These are phyloP conservation scores for Echites panduratus DNA, from an alignment of 257 asterid species.

Conservation along the genomic window DNA sequence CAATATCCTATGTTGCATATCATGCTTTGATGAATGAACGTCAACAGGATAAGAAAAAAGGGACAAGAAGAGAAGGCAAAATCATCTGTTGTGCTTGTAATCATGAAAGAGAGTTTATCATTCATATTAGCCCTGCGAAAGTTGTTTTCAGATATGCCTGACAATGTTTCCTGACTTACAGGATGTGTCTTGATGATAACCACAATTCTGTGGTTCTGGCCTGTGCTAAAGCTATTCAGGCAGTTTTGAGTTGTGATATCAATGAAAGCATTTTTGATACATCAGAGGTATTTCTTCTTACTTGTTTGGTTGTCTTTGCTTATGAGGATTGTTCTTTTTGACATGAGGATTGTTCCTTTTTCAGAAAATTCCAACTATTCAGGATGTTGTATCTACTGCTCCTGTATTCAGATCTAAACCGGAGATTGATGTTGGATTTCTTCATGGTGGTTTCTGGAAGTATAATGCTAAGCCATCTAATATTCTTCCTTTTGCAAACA, in stretches of 20 bases:
- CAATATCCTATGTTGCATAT: neutral
- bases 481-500: slow-evolving; percentile 38
- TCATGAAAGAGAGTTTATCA: neutral
- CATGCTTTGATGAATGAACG: neutral
- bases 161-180: slow-evolving; percentile 22
- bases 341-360: slow-evolving; percentile 21
- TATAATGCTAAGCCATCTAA: slow-evolving; percentile 79
- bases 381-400: slow-evolving; percentile 58
- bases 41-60: neutral
- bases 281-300: slow-evolving; percentile 53
- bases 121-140: neutral
- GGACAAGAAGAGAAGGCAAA: neutral
- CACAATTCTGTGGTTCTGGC: slow-evolving; percentile 76
- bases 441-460: slow-evolving; percentile 98
- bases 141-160: neutral
- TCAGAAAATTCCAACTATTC: slow-evolving; percentile 60
- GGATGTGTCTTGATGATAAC: slow-evolving; percentile 82
- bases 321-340: slow-evolving; percentile 12
- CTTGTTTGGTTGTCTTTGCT: slow-evolving; percentile 6
- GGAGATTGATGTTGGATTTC: slow-evolving; percentile 64
- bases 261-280: slow-evolving; percentile 60
- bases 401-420: slow-evolving; percentile 91
- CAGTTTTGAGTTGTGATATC: slow-evolving; percentile 54
- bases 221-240: slow-evolving; percentile 78
- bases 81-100: neutral